Conservation (phyloP, 2,329 filamentous ascomycete genomes). For the Fusarium cyanostomum region DNA sequence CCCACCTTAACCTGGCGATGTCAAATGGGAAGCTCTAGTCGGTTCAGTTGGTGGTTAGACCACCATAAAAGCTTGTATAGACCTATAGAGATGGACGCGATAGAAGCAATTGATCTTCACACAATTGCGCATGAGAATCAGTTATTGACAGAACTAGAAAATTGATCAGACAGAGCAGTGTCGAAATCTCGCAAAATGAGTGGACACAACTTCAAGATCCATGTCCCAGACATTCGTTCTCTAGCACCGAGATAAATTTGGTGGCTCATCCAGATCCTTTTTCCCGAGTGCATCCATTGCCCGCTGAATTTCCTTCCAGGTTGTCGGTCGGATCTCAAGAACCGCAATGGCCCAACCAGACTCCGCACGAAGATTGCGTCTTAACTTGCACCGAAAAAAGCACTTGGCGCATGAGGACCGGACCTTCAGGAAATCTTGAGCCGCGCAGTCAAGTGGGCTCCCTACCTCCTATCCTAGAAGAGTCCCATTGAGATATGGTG, state of each 20-base stretch:
- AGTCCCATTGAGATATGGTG: conserved; percentile 57
- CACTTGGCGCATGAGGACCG: conserved; percentile 41
- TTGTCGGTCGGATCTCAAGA: conserved; percentile 39
- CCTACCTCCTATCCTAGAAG: conserved; percentile 44
- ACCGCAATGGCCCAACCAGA: conserved; percentile 41
- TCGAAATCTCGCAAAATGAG: background rate
- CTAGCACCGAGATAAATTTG: background rate
- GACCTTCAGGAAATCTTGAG: conserved; percentile 36
- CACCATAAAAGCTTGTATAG: background rate
- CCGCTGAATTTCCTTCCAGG: conserved; percentile 45
- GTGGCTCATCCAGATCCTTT: conserved; percentile 41
- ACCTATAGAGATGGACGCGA: background rate
- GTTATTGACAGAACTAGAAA: background rate
- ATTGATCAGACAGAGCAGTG: background rate
- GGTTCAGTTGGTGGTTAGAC: background rate
- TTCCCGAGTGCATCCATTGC: conserved; percentile 41
- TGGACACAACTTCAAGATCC: background rate
- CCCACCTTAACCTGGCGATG: conserved; percentile 44
- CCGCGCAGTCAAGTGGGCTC: conserved; percentile 38
- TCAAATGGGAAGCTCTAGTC: conserved; percentile 14
- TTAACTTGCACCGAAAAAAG: conserved; percentile 46
- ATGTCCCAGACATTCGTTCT: background rate
- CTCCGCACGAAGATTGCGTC: conserved; percentile 27
- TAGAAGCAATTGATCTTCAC: background rate
- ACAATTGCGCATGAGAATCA: background rate